These are phyloP conservation scores for Luffa aegyptiaca DNA, from an alignment of 306 rosid species.

Conservation along the genomic window DNA sequence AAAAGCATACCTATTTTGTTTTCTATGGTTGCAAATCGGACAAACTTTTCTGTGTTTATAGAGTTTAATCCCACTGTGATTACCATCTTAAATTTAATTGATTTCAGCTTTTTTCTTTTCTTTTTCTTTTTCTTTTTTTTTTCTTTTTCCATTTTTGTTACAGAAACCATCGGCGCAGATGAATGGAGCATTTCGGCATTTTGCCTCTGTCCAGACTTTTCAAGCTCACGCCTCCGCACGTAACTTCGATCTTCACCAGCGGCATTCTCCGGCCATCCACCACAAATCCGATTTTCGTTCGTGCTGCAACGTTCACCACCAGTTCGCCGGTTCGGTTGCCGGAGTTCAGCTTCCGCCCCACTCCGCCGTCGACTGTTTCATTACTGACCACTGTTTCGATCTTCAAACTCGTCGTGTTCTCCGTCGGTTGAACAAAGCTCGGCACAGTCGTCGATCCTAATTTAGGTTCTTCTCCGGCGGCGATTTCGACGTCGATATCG, in stretches of 20 bases:
- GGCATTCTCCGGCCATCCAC: slow-evolving; percentile 31
- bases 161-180: slow-evolving; percentile 45
- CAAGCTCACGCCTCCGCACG: slow-evolving; percentile 45
- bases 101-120: not conserved
- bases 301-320: slow-evolving; percentile 27
- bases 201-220: slow-evolving; percentile 35
- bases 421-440: slow-evolving; percentile 27
- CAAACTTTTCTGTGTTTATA: not conserved
- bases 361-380: slow-evolving; percentile 19
- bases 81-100: not conserved
- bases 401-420: slow-evolving; percentile 27
- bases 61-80: not conserved
- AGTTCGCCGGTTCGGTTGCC: slow-evolving; percentile 23
- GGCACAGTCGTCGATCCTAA: slow-evolving; percentile 16
- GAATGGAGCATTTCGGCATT: slow-evolving; percentile 45
- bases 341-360: slow-evolving; percentile 25
- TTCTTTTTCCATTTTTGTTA: not conserved
- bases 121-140: not conserved
- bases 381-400: slow-evolving; percentile 26
- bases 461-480: slow-evolving; percentile 18
- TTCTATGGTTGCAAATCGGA: not conserved
- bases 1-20: not conserved
- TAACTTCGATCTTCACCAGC: slow-evolving; percentile 20
- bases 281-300: slow-evolving; percentile 24
- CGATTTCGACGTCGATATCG: not conserved